Percentiles rank a stretch among this genome's conserved stretches.
These are phyloP conservation scores for Saccharomycopsis hybrid DNA, from an alignment of 1,139 yeast species.

Conservation along the genomic window DNA sequence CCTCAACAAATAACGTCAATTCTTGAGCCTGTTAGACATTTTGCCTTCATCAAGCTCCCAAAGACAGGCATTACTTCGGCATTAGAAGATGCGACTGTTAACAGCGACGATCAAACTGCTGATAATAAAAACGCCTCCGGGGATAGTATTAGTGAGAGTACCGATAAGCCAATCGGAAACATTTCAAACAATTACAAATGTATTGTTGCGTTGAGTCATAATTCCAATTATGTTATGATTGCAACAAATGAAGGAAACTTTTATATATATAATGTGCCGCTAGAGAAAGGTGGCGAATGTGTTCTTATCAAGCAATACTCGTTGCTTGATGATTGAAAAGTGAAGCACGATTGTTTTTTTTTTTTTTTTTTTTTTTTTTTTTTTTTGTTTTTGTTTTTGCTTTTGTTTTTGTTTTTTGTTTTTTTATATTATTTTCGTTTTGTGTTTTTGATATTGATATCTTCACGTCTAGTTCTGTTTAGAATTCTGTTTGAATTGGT, in stretches of 20 bases:
- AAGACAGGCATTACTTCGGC: conserved; percentile 9
- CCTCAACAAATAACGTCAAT: conserved; percentile 30
- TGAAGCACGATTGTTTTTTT: too few species aligned
- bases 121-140: too few species aligned
- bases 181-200: conserved; percentile 14
- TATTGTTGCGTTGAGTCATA: conserved; percentile 26
- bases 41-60: conserved; percentile 31
- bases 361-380: too few species aligned
- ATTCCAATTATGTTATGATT: conserved; percentile 25
- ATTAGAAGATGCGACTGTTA: not conserved
- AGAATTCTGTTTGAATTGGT: too few species aligned
- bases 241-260: conserved; percentile 28
- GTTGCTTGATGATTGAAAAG: conserved; percentile 5
- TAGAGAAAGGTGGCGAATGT: conserved; percentile 31
- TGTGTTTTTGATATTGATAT: too few species aligned
- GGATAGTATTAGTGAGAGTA: not conserved
- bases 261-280: conserved; percentile 27
- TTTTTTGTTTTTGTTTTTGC: too few species aligned
- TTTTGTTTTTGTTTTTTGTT: too few species aligned
- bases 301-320: conserved; percentile 32
- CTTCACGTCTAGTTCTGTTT: too few species aligned
- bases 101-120: too few species aligned
- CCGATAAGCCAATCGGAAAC: not conserved
- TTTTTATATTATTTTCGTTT: too few species aligned
- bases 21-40: conserved; percentile 36